Conservation (phyloP, 2,329 filamentous ascomycete species). For the Arthroderma sp. region DNA sequence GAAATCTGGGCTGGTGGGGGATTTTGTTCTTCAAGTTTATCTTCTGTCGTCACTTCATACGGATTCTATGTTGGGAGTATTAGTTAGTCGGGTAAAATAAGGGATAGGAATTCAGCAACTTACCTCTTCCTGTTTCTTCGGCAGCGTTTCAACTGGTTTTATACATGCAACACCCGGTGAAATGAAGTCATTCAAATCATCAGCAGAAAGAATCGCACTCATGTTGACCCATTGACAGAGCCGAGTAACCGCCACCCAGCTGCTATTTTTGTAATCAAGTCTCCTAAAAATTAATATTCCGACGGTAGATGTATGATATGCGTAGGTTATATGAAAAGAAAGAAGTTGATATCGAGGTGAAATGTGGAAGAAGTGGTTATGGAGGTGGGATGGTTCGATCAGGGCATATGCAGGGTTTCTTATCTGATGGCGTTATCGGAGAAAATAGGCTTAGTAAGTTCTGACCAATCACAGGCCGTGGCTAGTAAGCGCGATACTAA, state of each 20-base stretch:
- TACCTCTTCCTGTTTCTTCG: constrained; percentile 45
- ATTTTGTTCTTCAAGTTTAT: constrained; percentile 49
- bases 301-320: neutral
- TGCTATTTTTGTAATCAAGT: too few species aligned
- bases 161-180: constrained; percentile 95
- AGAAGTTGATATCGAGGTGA: neutral
- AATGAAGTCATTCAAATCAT: constrained; percentile 98
- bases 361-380: neutral
- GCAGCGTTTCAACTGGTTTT: constrained; percentile 89
- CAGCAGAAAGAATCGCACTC: constrained; percentile 93
- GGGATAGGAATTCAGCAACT: constrained; percentile 8
- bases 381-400: neutral
- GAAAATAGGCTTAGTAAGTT: neutral
- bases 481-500: neutral
- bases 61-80: constrained; percentile 33
- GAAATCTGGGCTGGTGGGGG: constrained; percentile 78
- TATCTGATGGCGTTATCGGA: constrained; percentile 6
- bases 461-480: neutral
- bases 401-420: neutral
- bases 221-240: constrained; percentile 40
- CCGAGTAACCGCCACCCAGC: neutral
- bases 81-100: neutral
- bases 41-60: constrained; percentile 89
- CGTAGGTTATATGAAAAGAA: neutral
- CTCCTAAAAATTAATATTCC: neutral